Conservation (phyloP, 2,329 filamentous ascomycete species). For the Colletotrichum sp. region DNA sequence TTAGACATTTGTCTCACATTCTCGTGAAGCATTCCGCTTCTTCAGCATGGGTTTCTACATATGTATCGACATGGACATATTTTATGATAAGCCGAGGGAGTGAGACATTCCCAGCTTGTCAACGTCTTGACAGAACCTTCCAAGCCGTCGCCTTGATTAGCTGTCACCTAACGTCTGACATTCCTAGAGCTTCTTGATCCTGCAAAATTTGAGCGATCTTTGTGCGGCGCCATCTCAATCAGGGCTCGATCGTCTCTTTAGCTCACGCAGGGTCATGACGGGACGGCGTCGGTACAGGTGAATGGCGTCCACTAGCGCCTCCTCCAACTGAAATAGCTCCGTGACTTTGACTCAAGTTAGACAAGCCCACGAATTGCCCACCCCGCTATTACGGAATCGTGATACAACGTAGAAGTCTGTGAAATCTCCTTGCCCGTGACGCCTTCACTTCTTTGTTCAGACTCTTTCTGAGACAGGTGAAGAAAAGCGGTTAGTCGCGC, state of each 20-base stretch:
- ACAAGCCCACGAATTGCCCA: not conserved
- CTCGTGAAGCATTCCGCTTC: not conserved
- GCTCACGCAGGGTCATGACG: not conserved
- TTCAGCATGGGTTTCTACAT: not conserved
- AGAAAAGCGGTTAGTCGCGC: not conserved
- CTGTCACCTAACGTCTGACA: not conserved
- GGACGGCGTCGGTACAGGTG: not conserved
- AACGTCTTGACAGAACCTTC: not conserved
- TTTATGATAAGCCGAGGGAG: not conserved
- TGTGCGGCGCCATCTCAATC: not conserved
- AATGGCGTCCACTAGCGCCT: not conserved
- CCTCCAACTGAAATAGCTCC: not conserved
- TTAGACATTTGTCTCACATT: not conserved
- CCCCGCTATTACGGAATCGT: not conserved
- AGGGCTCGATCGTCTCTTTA: not conserved
- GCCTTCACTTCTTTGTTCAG: not conserved
- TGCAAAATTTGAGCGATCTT: not conserved
- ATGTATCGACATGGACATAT: not conserved
- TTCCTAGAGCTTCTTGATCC: not conserved
- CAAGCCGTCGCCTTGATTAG: not conserved
- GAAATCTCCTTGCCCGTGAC: not conserved
- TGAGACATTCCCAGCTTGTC: not conserved
- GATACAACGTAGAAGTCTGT: not conserved
- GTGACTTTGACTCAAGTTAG: not conserved
- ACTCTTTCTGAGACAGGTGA: not conserved